phyloP scores from a whole-genome alignment of 2,329 filamentous ascomycete species.

The Rhynchosporium agropyri region DNA sequence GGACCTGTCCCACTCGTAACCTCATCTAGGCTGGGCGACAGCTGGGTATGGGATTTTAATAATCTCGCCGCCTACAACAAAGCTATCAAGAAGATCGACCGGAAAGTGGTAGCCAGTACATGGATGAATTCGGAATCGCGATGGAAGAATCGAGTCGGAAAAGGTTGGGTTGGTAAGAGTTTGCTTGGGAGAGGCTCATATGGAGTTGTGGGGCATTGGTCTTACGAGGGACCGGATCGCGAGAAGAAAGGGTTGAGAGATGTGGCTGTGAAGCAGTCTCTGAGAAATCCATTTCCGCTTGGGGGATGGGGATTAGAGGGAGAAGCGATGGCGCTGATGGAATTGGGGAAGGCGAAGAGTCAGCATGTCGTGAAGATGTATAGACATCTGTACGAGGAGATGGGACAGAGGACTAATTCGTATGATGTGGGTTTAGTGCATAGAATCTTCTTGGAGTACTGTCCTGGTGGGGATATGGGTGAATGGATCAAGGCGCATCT shows the following conservation, averaged over 20 bases:
- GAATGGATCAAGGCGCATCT: background rate
- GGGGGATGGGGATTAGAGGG: constrained; percentile 6
- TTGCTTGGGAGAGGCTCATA: constrained; percentile 19
- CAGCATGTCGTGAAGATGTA: constrained; percentile 26
- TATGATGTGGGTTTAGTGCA: constrained; percentile 21
- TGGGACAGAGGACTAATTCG: constrained; percentile 9
- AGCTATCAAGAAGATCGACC: background rate
- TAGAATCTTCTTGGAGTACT: constrained; percentile 29
- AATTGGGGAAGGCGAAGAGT: constrained; percentile 14
- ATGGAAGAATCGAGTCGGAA: constrained; percentile 19
- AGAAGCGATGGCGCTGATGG: constrained; percentile 11
- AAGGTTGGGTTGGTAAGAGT: constrained; percentile 13
- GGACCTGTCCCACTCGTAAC: background rate
- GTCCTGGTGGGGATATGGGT: constrained; percentile 20
- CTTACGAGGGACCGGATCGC: constrained; percentile 22
- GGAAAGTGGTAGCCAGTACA: background rate
- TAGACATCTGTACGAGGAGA: constrained; percentile 23
- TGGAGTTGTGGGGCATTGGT: constrained; percentile 27
- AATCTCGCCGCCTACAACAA: background rate
- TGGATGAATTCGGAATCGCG: constrained; percentile 9
- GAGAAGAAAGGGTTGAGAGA: constrained; percentile 16
- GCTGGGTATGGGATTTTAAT: constrained; percentile 11
- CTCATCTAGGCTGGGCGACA: background rate
- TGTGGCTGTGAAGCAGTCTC: constrained; percentile 25
- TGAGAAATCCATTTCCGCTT: background rate